Base-by-base conservation (phyloP, 2,329 filamentous ascomycete genomes). In the Exophiala xenobiotica region DNA sequence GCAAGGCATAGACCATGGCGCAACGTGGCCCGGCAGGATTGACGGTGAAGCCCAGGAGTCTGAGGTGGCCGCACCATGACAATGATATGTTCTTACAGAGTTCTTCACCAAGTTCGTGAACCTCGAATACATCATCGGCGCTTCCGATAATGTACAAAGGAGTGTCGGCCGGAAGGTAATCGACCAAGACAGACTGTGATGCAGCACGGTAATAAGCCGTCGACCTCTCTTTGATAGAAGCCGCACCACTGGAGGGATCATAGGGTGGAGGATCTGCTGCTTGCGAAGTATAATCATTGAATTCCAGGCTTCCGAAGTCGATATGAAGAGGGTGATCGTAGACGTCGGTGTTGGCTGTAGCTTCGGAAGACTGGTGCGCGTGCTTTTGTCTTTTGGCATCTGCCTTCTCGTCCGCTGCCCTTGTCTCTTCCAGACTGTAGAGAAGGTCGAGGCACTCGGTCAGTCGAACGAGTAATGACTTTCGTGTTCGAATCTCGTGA, bases 381-480 rank as follows among this genome's bases (percentile, higher is more conserved):
- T 55, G 54, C 41, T 57, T 59, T 16, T 39, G 42, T 14, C 53
- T 41, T 43, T 58, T 58, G 2, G 42, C 46, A 16, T 57, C 48
- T 35, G 43, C 54, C 33, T 58, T 56, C 29, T 61, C 57, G 20
- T 56, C 49, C 7, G 51, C 54, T 37, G 54, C 77, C 20, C 79
- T 73, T 22, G 78, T 78, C 45, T 76, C 70, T 4, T 80, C 83
- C n/a, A 86, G 69, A 60, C 83, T 79, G 63, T 84, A 85, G 18
- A 86, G 72, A 0, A 79, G 80, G 66, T 86, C 82, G 59, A 85
- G 85, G 42, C 80, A 83, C 3, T 74, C 76, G 6, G 79, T 83
- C 51, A 85, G 67, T 57, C 85, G 80, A 46, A 73, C 75, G 54
- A 84, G 70, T n/a, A 86, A 26, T 4, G 52, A 49, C n/a, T 54